phyloP scores from a whole-genome alignment of 2,329 filamentous ascomycete genomes.

The Ophiostoma ulmi region DNA sequence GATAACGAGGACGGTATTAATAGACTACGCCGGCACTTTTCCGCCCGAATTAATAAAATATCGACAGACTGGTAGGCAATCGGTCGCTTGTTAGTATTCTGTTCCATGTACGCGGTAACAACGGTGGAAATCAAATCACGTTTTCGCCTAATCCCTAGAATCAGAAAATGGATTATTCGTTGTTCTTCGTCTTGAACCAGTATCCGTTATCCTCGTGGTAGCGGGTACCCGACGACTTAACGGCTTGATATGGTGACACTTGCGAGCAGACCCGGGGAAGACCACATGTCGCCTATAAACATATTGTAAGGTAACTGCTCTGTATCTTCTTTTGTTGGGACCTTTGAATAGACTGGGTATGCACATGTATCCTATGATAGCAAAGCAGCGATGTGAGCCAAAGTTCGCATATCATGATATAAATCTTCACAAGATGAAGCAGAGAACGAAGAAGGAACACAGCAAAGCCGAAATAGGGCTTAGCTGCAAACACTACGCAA shows the following conservation, averaged over 20 bases:
- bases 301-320: too few relatives aligned
- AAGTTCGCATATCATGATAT: background rate
- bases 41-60: background rate
- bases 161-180: background rate
- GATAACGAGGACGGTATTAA: background rate
- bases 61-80: background rate
- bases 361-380: background rate
- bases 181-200: background rate
- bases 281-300: background rate
- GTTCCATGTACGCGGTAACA: background rate
- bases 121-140: background rate
- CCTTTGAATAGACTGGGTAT: background rate
- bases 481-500: background rate
- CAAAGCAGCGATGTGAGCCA: background rate
- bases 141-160: background rate
- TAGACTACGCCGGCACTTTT: background rate
- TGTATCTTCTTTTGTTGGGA: too few relatives aligned
- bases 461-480: too few relatives aligned
- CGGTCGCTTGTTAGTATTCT: background rate
- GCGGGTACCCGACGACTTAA: background rate
- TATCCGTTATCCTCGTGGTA: conserved; percentile 1
- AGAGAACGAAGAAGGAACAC: background rate
- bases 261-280: background rate
- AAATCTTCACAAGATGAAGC: background rate
- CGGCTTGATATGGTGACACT: background rate